phyloP scores from a whole-genome alignment of 306 rosid genomes.

The Abrus pulchellus region DNA sequence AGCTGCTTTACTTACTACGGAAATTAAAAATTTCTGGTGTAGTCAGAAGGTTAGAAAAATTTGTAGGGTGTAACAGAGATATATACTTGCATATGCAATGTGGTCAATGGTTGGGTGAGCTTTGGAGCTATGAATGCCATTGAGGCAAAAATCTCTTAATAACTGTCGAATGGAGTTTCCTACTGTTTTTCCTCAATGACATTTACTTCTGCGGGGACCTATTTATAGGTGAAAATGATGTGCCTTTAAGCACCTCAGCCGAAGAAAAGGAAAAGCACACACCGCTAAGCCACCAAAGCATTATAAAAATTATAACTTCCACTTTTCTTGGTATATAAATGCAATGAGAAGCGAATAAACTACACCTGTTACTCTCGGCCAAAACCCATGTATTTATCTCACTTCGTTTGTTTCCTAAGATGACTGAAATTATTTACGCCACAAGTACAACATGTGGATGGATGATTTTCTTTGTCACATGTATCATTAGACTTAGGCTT shows the following conservation, averaged over 20 bases:
- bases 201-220: background rate
- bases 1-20: background rate
- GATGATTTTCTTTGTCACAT: slow-evolving; percentile 9
- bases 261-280: background rate
- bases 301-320: background rate
- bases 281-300: background rate
- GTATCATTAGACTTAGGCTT: slow-evolving; percentile 14
- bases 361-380: background rate
- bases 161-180: background rate
- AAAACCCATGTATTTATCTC: background rate
- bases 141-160: background rate
- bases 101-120: too few relatives aligned
- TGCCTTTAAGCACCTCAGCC: background rate
- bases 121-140: background rate
- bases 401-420: background rate
- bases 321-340: too few relatives aligned
- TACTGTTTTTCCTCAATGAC: background rate
- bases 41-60: background rate
- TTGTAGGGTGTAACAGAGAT: background rate
- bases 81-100: too few relatives aligned
- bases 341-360: background rate
- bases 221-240: background rate
- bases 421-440: background rate
- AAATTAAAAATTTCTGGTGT: background rate
- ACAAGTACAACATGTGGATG: background rate